Conservation (phyloP, 192 early-diverging fungal genomes). For the Backusella psychrophila region DNA sequence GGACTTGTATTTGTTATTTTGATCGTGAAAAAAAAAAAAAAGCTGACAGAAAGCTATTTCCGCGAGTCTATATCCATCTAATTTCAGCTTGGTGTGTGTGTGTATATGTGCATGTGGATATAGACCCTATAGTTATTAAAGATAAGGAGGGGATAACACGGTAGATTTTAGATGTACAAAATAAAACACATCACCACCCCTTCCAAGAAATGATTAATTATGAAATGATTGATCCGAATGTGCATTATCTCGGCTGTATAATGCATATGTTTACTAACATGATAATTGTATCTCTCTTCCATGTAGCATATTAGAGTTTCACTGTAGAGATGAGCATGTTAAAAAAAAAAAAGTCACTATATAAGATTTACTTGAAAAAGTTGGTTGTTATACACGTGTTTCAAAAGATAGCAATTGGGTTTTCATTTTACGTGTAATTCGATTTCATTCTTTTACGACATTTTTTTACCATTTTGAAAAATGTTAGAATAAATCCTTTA, state of each 20-base stretch:
- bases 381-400: neutral
- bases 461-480: neutral
- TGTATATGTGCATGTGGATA: neutral
- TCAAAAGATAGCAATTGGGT: neutral
- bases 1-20: neutral
- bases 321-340: neutral
- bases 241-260: neutral
- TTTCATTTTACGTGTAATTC: neutral
- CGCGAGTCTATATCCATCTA: neutral
- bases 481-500: neutral
- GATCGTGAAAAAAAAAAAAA: conserved; percentile 8
- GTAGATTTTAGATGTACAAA: neutral
- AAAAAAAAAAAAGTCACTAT: neutral
- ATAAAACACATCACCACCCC: neutral
- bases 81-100: neutral
- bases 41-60: neutral
- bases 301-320: neutral
- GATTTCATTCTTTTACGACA: neutral
- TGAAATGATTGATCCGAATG: neutral
- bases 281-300: neutral
- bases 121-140: neutral
- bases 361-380: neutral
- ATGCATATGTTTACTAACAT: neutral
- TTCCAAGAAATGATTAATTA: neutral
- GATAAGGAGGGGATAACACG: neutral